A percentile compares a stretch with the other conserved stretches of the same genome.
These are phyloP conservation scores for Penicillium rolfsii DNA, from an alignment of 2,329 filamentous ascomycete species.

Conservation along the genomic window DNA sequence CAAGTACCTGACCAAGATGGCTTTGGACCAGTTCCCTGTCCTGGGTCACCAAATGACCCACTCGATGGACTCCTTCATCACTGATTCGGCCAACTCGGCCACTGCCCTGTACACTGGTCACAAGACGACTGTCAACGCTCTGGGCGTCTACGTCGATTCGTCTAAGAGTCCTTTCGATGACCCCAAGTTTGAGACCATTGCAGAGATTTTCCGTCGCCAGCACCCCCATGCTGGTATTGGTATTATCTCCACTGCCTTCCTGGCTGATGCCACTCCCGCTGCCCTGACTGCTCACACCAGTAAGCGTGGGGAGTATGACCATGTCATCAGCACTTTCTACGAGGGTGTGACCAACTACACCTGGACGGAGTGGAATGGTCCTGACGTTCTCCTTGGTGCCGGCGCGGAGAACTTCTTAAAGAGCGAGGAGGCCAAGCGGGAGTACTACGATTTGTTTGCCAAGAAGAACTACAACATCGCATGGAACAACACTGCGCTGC, in stretches of 20 bases:
- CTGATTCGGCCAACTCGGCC: conserved; percentile 82
- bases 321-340: conserved; percentile 75
- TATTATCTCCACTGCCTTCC: conserved; percentile 77
- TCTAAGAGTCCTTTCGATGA: conserved; percentile 75
- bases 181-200: conserved; percentile 83
- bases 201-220: conserved; percentile 69
- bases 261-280: conserved; percentile 77
- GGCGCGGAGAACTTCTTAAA: conserved; percentile 80
- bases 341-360: conserved; percentile 78
- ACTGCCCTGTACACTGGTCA: conserved; percentile 81
- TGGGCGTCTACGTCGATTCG: conserved; percentile 80
- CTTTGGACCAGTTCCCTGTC: conserved; percentile 82
- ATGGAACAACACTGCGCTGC: conserved; percentile 73
- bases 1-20: conserved; percentile 75
- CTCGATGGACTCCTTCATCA: conserved; percentile 82
- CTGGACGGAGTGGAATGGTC: conserved; percentile 74
- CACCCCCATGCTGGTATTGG: conserved; percentile 61
- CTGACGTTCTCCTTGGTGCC: conserved; percentile 80
- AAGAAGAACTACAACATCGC: conserved; percentile 73
- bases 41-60: conserved; percentile 88
- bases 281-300: conserved; percentile 74
- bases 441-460: conserved; percentile 73
- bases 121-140: conserved; percentile 80
- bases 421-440: conserved; percentile 55
- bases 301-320: conserved; percentile 68